A percentile compares a stretch with the other conserved stretches of the same genome.
Evolutionary conservation across 768 basidiomycete species (phyloP).

Genomic region (Cystofilobasidium capitatum): DNA sequence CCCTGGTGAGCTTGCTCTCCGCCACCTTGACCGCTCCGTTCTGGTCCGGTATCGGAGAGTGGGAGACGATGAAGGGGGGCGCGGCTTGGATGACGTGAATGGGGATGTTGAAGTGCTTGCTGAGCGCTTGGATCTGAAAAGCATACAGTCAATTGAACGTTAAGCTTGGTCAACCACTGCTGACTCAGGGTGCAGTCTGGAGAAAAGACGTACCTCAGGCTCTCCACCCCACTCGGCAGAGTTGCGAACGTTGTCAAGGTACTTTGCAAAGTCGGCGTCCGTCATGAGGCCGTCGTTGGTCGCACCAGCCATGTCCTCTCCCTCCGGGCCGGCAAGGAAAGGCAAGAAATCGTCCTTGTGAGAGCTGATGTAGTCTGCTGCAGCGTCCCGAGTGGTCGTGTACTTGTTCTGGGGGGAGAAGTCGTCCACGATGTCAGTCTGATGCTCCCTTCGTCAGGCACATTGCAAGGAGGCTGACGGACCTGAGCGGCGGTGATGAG

Average conservation of each 20-base stretch:
- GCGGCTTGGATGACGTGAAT: constrained; percentile 86
- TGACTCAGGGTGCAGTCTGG: too few relatives aligned
- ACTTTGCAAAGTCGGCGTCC: constrained; percentile 50
- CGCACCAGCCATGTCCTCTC: constrained; percentile 60
- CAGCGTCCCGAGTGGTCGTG: constrained; percentile 52
- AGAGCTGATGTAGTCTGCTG: constrained; percentile 67
- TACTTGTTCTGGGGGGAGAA: constrained; percentile 40
- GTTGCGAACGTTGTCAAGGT: constrained; percentile 66
- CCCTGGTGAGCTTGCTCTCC: constrained; percentile 35
- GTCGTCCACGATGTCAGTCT: too few relatives aligned
- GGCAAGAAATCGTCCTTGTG: constrained; percentile 88
- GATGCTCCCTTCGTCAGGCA: too few relatives aligned
- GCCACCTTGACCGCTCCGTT: constrained; percentile 42
- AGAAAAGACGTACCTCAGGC: constrained; percentile 52
- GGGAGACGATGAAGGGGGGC: constrained; percentile 70
- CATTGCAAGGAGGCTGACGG: not conserved
- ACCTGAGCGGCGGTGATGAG: constrained; percentile 48
- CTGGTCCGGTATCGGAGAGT: constrained; percentile 37
- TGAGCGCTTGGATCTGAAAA: constrained; percentile 69
- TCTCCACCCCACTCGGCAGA: constrained; percentile 96
- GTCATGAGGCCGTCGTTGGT: constrained; percentile 64
- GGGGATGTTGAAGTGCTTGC: constrained; percentile 65
- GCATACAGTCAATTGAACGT: not conserved
- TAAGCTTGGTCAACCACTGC: not conserved
- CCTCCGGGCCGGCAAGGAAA: constrained; percentile 67